Base-by-base conservation (phyloP, 208 protist genomes). In the Endotrypanum monterogeii region DNA sequence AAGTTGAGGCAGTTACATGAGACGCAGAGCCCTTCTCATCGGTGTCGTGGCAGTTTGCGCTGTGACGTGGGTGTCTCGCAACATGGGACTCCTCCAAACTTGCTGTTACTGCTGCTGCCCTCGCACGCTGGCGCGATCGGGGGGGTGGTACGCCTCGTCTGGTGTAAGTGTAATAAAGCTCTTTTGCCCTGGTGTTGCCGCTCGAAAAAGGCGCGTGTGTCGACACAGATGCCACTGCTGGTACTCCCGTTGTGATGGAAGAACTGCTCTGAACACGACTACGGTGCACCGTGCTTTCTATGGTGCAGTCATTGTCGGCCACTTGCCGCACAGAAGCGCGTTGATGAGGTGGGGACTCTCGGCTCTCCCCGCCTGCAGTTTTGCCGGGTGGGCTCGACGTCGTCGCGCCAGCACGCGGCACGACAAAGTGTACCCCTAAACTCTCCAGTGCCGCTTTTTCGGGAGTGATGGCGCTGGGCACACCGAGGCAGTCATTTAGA, bases 111-210 rank as follows among this genome's bases (percentile, higher is more conserved):
- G 41, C n/a, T 39, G 39, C 44, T 28, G 62, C 41, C 6, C 3
- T 52, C 50, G 54, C 63, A 12, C 57, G 60, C 32, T 5, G 54
- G 39, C 51, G 41, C 37, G 25, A 48, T 18, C 25, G 46, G 23
- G 55, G 28, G 23, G 67, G 20, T 20, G 60, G 71, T 44, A 76
- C 52, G 25, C 54, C 66, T 54, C 73, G 67, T 37, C 66, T 75
- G 44, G 77, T 77, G 70, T 83, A 83, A 20, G 72, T 56, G 68
- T 83, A 74, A 51, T 76, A 70, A 12, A 79, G 55, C 35, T 68
- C 74, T 44, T 62, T 70, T 6, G 72, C 71, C 69, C 73, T 69
- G 2, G 63, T 73, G 28, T 35, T 39, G 50, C 69, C n/a, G 61
- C 73, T 58, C 14, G 63, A 54, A 11, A 25, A 3, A 16, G 44